Conservation (phyloP, 192 early-diverging fungal species). For the Coemansia sp. region DNA sequence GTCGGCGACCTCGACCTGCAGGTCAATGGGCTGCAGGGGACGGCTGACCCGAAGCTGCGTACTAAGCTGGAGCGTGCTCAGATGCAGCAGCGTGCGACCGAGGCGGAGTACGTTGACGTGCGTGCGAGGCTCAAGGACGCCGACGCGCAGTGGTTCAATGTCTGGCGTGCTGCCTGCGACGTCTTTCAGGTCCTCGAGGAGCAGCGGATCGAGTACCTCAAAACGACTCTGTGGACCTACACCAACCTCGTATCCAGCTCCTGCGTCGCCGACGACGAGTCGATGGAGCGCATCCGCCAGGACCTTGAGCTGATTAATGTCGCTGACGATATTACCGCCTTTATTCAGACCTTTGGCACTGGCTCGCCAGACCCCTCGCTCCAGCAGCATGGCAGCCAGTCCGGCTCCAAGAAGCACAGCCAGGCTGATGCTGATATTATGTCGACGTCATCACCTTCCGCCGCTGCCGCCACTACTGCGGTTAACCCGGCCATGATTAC, state of each 20-base stretch:
- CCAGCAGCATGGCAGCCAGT: not conserved
- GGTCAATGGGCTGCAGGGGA: slow-evolving; percentile 42
- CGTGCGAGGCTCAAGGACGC: slow-evolving; percentile 37
- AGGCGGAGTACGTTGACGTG: slow-evolving; percentile 45
- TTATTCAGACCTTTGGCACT: slow-evolving; percentile 64
- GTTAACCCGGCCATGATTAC: not conserved
- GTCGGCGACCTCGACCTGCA: slow-evolving; percentile 51
- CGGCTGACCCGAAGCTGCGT: slow-evolving; percentile 41
- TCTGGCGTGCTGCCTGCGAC: too few species aligned
- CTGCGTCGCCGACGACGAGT: slow-evolving; percentile 74
- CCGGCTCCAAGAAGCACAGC: too few species aligned
- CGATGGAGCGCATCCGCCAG: slow-evolving; percentile 69
- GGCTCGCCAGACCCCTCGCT: slow-evolving; percentile 48
- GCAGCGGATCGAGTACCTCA: slow-evolving; percentile 68
- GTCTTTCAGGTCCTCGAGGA: slow-evolving; percentile 59
- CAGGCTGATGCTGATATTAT: slow-evolving; percentile 1
- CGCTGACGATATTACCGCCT: slow-evolving; percentile 61
- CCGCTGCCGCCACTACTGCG: not conserved
- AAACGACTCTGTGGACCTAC: slow-evolving; percentile 66
- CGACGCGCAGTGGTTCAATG: slow-evolving; percentile 10
- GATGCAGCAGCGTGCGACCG: slow-evolving; percentile 38
- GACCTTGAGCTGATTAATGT: slow-evolving; percentile 65
- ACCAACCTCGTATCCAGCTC: slow-evolving; percentile 70
- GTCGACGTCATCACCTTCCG: slow-evolving; percentile 29
- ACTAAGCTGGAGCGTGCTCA: slow-evolving; percentile 48